Conservation (phyloP, 139 green algal species). For the Chlamydomonas sp. region DNA sequence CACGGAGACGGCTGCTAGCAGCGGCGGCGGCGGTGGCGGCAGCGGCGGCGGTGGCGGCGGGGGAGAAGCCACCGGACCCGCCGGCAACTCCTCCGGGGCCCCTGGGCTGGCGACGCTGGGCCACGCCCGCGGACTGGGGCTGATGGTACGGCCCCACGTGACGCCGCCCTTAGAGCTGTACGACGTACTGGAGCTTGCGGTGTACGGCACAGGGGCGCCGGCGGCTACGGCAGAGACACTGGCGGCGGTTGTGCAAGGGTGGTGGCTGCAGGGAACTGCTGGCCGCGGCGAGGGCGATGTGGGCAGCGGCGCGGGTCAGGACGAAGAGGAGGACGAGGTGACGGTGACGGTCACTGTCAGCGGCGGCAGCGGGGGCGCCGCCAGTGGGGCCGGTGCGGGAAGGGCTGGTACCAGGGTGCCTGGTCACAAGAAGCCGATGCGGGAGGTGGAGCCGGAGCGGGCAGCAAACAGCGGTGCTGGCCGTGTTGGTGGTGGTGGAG, state of each 20-base stretch:
- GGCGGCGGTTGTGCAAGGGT: slow-evolving; percentile 9
- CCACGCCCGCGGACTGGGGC: slow-evolving; percentile 20
- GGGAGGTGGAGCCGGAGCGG: too few relatives aligned
- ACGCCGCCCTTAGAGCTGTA: not conserved
- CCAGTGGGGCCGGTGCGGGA: too few relatives aligned
- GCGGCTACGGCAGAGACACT: slow-evolving; percentile 1
- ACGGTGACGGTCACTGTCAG: not conserved
- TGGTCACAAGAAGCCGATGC: too few relatives aligned
- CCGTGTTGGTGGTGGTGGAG: not conserved
- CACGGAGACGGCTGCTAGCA: not conserved
- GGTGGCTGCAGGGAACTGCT: slow-evolving; percentile 3
- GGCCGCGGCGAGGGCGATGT: not conserved
- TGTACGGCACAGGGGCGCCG: slow-evolving; percentile 15
- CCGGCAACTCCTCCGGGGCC: too few relatives aligned
- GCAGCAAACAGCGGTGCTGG: too few relatives aligned
- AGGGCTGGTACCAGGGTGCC: not conserved
- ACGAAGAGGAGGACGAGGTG: not conserved
- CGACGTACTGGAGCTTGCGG: slow-evolving; percentile 9
- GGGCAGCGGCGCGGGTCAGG: not conserved
- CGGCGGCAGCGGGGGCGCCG: slow-evolving; percentile 1
- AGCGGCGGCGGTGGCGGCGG: not conserved
- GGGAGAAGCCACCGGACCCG: not conserved
- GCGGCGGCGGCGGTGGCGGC: not conserved
- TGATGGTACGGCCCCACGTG: slow-evolving; percentile 8
- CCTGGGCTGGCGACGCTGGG: slow-evolving; percentile 7